Evolutionary conservation across 2,329 filamentous ascomycete species (phyloP), one percentile per base, ranked within the genome.

Genomic region (Emmonsia crescens): DNA sequence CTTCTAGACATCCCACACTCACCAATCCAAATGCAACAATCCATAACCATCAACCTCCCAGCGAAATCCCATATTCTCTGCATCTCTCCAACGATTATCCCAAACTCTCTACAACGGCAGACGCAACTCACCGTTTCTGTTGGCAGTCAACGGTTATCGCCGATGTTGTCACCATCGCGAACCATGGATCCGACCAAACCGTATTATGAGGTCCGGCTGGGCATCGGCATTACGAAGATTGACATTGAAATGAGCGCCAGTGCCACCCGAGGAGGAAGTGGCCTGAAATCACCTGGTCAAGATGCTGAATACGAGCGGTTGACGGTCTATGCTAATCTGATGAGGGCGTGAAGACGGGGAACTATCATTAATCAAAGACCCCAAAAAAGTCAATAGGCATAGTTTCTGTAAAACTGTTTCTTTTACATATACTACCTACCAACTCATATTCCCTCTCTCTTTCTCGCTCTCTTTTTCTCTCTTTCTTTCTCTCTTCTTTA

Each of bases 161-260:
- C 83, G 64, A 78, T 82, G 29, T 80, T 82, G 2, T 80, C 83
- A 27, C 84, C 85, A 59, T 74, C 77, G 27, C 75, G 82, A 52
- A 76, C 78, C 59, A 64, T 67, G 21, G 78, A 81, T 67, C 79
- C 75, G 55, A 79, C 80, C 63, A 84, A 84, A 64, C 85, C 87
- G n/a, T 77, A 88, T 0, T 96, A 91, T 68, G 91, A 96, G 67
- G 82, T 86, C 8, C 83, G 83, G 59, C 77, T 96, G 33, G 81
- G 83, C 31, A 82, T 83, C 1, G 91, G 90, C 6, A 81, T 91
- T 58, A 96, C 94, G 67, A 82, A 86, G 54, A 82, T 96, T 58
- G 88, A 91, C 68, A 81, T 95, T 8, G 88, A 93, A 68, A 79
- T 93, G 62, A 84, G 91, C 65, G 89, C 88, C 0, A 86, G 86